Evolutionary conservation across 2,329 filamentous ascomycete genomes (phyloP).

Genomic region (Pseudogymnoascus sp.): DNA sequence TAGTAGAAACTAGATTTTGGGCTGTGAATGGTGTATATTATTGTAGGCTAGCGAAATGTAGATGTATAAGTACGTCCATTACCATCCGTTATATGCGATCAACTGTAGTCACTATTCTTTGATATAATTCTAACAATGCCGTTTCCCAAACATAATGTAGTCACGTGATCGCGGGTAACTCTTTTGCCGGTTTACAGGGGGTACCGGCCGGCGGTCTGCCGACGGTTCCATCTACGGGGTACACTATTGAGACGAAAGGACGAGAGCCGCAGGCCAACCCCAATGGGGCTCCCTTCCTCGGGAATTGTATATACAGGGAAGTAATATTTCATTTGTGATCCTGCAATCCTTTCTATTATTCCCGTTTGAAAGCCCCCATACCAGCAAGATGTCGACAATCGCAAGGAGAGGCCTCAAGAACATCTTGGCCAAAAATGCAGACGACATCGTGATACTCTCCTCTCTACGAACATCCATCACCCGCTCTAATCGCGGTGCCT

Average conservation of each 20-base stretch:
- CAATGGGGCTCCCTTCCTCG: conserved; percentile 2
- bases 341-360: background rate
- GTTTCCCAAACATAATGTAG: background rate
- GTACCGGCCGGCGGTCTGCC: background rate
- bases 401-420: conserved; percentile 60
- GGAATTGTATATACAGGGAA: conserved; percentile 4
- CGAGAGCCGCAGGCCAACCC: background rate
- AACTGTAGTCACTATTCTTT: background rate
- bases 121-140: background rate
- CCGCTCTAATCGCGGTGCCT: conserved; percentile 69
- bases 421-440: conserved; percentile 68
- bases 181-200: background rate
- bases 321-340: conserved; percentile 1
- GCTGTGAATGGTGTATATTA: background rate
- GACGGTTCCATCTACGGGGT: background rate
- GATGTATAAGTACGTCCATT: conserved; percentile 1
- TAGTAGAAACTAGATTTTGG: conserved; percentile 12
- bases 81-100: conserved; percentile 2
- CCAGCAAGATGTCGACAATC: conserved; percentile 22
- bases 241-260: background rate
- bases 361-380: background rate
- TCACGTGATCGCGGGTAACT: conserved; percentile 4
- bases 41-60: conserved; percentile 9
- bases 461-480: conserved; percentile 84
- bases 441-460: conserved; percentile 81